Evolutionary conservation across 2,329 filamentous ascomycete species (phyloP).

Genomic region (Alternaria panax): DNA sequence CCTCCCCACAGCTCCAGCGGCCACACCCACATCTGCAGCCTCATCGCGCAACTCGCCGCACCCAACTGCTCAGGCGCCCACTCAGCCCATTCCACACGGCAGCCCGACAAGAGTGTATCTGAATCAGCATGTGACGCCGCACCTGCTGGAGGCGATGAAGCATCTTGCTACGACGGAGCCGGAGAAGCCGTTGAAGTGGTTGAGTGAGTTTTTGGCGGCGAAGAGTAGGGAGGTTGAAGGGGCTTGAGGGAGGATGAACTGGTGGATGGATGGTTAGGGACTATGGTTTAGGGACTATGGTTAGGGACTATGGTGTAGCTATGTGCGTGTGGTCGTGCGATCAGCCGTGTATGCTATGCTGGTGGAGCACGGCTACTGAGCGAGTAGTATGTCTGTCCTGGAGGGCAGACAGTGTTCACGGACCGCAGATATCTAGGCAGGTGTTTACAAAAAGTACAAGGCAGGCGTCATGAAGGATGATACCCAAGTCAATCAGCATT

Average conservation of each 20-base stretch:
- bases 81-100: slow-evolving; percentile 55
- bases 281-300: no score
- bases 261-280: no score
- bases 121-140: slow-evolving; percentile 59
- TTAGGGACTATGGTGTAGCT: neutral
- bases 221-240: slow-evolving; percentile 59
- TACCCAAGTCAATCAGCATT: slow-evolving; percentile 26
- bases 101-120: slow-evolving; percentile 58
- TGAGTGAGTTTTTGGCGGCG: slow-evolving; percentile 57
- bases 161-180: slow-evolving; percentile 59
- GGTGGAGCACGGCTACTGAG: neutral
- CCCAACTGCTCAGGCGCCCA: slow-evolving; percentile 40
- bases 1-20: slow-evolving; percentile 5
- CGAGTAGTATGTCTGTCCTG: neutral
- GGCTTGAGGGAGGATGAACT: slow-evolving; percentile 7
- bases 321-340: neutral
- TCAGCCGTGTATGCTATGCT: neutral
- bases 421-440: neutral
- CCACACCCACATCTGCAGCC: slow-evolving; percentile 21
- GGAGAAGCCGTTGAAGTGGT: slow-evolving; percentile 59
- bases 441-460: slow-evolving; percentile 21
- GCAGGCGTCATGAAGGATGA: slow-evolving; percentile 18
- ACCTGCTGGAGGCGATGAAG: slow-evolving; percentile 62
- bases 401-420: neutral
- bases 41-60: slow-evolving; percentile 48